phyloP scores from a whole-genome alignment of 192 early-diverging fungal genomes.

The Coemansia reversa region DNA sequence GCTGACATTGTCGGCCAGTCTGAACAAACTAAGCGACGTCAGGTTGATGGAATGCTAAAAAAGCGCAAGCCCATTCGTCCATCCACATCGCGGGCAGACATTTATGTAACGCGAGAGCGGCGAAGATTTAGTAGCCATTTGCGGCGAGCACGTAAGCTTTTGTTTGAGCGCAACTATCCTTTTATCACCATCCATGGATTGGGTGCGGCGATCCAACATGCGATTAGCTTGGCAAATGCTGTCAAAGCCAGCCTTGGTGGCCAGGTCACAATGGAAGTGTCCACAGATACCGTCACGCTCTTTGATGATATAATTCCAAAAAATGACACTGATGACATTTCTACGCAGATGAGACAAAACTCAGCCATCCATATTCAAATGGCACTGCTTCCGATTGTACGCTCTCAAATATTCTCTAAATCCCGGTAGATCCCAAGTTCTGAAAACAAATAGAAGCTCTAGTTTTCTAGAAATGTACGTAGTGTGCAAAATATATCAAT shows the following conservation, averaged over 20 bases:
- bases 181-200: slow-evolving; percentile 75
- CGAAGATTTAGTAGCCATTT: slow-evolving; percentile 60
- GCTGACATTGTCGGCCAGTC: not conserved
- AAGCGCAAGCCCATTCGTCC: slow-evolving; percentile 62
- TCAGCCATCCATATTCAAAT: slow-evolving; percentile 74
- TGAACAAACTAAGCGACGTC: not conserved
- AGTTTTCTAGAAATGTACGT: not conserved
- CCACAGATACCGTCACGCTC: slow-evolving; percentile 67
- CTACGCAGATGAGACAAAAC: slow-evolving; percentile 61
- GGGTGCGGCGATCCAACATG: slow-evolving; percentile 69
- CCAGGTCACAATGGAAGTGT: slow-evolving; percentile 62
- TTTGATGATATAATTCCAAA: slow-evolving; percentile 78
- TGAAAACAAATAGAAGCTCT: not conserved
- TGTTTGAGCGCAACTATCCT: slow-evolving; percentile 61
- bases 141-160: slow-evolving; percentile 62
- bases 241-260: slow-evolving; percentile 59
- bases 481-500: not conserved
- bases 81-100: slow-evolving; percentile 67
- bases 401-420: slow-evolving; percentile 11
- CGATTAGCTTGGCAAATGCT: slow-evolving; percentile 65
- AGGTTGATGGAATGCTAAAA: slow-evolving; percentile 22
- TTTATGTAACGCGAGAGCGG: slow-evolving; percentile 74
- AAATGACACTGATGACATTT: slow-evolving; percentile 59
- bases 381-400: slow-evolving; percentile 10
- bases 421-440: not conserved